Evolutionary conservation across 2,329 filamentous ascomycete species (phyloP).

Genomic region (Fusarium dlaminii): DNA sequence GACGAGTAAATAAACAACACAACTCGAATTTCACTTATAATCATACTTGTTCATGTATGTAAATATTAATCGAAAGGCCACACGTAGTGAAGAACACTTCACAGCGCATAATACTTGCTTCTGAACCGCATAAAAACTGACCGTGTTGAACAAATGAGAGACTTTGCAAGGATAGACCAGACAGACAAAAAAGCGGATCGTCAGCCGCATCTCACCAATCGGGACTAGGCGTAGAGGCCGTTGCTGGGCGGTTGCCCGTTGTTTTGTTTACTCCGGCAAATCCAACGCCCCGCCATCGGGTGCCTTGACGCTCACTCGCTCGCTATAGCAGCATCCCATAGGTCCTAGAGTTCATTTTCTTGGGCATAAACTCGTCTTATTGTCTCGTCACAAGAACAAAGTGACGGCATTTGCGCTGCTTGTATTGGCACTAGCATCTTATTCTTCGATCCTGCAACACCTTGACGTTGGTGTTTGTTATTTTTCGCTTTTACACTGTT

Average conservation of each 20-base stretch:
- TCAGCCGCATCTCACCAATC: constrained; percentile 35
- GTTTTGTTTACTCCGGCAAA: constrained; percentile 49
- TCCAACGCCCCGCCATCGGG: constrained; percentile 37
- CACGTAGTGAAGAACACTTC: background rate
- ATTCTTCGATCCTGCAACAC: constrained; percentile 24
- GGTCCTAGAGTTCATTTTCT: constrained; percentile 14
- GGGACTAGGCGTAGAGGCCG: constrained; percentile 22
- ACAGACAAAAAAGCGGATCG: constrained; percentile 24
- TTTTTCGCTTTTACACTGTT: background rate
- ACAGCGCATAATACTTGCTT: constrained; percentile 14
- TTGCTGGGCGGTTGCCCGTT: constrained; percentile 48
- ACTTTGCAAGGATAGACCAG: constrained; percentile 31
- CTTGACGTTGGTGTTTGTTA: constrained; percentile 23
- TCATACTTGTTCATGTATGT: too few species aligned
- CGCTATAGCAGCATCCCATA: constrained; percentile 20
- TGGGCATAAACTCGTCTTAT: constrained; percentile 37
- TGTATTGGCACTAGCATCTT: constrained; percentile 10
- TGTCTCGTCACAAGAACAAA: constrained; percentile 13
- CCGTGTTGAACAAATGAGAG: constrained; percentile 24
- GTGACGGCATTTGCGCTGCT: constrained; percentile 35
- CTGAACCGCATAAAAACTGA: constrained; percentile 9
- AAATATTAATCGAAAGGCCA: background rate
- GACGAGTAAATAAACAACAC: constrained; percentile 1
- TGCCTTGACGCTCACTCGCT: constrained; percentile 20
- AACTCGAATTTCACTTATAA: background rate